Evolutionary conservation across 805 yeast genomes (phyloP).

Genomic region (Osmozyma mogii): DNA sequence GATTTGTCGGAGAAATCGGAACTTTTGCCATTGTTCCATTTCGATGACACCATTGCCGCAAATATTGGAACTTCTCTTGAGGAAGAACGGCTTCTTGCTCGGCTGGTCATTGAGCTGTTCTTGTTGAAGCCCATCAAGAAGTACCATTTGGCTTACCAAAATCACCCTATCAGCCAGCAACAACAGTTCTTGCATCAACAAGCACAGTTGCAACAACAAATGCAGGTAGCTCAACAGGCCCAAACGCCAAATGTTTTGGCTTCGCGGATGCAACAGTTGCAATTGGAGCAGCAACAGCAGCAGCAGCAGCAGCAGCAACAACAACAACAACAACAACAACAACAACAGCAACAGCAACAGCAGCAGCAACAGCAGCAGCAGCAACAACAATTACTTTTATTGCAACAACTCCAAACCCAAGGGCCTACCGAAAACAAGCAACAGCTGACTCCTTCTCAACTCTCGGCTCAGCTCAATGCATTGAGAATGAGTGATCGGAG

Average conservation of each 20-base stretch:
- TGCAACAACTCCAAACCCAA: constrained; percentile 5
- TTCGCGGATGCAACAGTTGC: constrained; percentile 21
- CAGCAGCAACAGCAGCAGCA: constrained; percentile 8
- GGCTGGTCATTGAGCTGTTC: constrained; percentile 33
- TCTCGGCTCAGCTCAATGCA: constrained; percentile 17
- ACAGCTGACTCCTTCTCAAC: constrained; percentile 4
- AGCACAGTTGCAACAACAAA: constrained; percentile 22
- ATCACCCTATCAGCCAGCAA: constrained; percentile 33
- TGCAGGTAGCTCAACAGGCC: constrained; percentile 16
- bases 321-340: constrained; percentile 8
- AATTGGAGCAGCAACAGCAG: constrained; percentile 8
- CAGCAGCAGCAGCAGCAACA: constrained; percentile 14
- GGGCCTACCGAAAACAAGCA: constrained; percentile 3
- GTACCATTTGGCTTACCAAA: constrained; percentile 38
- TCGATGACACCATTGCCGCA: constrained; percentile 24
- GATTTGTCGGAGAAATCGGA: constrained; percentile 17
- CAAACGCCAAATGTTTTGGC: constrained; percentile 8
- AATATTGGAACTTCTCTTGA: constrained; percentile 25
- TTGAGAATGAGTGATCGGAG: constrained; percentile 26
- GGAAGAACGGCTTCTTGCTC: constrained; percentile 29
- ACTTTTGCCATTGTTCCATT: constrained; percentile 43
- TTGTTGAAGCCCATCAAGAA: constrained; percentile 35
- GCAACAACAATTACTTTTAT: constrained; percentile 9
- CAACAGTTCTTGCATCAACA: constrained; percentile 20
- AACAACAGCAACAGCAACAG: constrained; percentile 21